These are phyloP conservation scores for Scutellaria galericulata DNA, from an alignment of 257 asterid species.

Conservation along the genomic window DNA sequence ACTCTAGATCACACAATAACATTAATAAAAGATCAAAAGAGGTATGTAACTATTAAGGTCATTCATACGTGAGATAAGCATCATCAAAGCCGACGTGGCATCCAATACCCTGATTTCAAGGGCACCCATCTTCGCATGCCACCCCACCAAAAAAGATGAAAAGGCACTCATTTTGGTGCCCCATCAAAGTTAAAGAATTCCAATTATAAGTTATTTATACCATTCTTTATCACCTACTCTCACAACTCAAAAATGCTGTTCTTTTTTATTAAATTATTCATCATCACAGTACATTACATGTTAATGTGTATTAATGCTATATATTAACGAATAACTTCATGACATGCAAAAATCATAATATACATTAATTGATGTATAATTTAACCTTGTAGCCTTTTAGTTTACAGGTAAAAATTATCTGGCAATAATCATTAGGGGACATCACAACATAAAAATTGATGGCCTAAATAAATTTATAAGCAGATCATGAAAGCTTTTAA, in stretches of 20 bases:
- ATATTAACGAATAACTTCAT: too few relatives aligned
- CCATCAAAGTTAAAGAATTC: slow-evolving; percentile 15
- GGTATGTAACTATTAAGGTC: slow-evolving; percentile 22
- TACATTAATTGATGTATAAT: neutral
- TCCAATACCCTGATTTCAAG: slow-evolving; percentile 40
- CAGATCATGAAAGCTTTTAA: slow-evolving; percentile 41
- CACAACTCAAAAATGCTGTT: neutral
- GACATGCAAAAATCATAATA: neutral
- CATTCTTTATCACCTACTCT: slow-evolving; percentile 15
- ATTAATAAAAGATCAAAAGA: too few relatives aligned
- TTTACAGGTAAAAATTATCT: slow-evolving; percentile 1
- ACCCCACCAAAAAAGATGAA: slow-evolving; percentile 10
- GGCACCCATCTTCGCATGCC: slow-evolving; percentile 32
- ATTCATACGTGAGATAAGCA: slow-evolving; percentile 38
- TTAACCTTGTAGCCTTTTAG: neutral
- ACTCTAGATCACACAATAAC: too few relatives aligned
- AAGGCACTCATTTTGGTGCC: slow-evolving; percentile 37
- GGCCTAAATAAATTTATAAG: slow-evolving; percentile 28
- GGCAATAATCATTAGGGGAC: slow-evolving; percentile 24
- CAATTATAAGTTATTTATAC: too few relatives aligned
- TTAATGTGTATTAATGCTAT: too few relatives aligned
- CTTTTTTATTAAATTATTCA: too few relatives aligned
- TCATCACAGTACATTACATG: too few relatives aligned
- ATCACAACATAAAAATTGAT: neutral
- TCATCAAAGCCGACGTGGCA: slow-evolving; percentile 41